Base-by-base conservation (phyloP, 2,329 filamentous ascomycete species). In the Pestalotiopsis sp. region DNA sequence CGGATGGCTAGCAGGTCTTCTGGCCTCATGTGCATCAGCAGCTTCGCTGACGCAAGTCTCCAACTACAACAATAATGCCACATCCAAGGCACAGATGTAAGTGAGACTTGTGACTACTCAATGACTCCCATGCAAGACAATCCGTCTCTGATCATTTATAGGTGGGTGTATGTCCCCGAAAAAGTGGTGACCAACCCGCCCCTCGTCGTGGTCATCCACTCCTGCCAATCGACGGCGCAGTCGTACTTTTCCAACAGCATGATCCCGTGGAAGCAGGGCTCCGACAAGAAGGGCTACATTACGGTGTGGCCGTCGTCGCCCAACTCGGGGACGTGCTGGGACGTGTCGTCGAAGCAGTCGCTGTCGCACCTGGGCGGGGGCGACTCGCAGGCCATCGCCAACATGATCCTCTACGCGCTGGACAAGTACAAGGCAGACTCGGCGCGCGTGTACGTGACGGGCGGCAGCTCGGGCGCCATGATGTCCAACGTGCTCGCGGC, bases 261-360 rank as follows among this genome's bases (percentile, higher is more conserved):
- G 68, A 79, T 80, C 62, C 77, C 79, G n/a, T 79, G 77, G 78
- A 72, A 71, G 66, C 66, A 72, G 30, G 78, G 77, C 1, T 76
- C 76, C 20, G 77, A 80, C 67, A 70, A 69, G 57, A 79, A 78
- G 69, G 78, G 78, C 0, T 80, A 78, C 70, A 76, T 80, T 67
- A 81, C 84, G 62, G 84, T 88, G 67, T 88, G 85, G 77, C 85
- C 86, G 2, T 79, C 78, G 66, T 83, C 81, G 9, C 84, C 85
- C 0, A 81, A 85, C 70, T 75, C 73, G n/a, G 85, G 77, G 11
- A 77, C 75, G 20, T 89, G 86, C 76, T 89, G 86, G 86, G 87
- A 89, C 70, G 86, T 88, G 4, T 83, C 82, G 6, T 85, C 81
- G n/a, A 77, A 78, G 44, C 63, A 67, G 9, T 82, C 83, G 0